Evolutionary conservation across 2,329 filamentous ascomycete species (phyloP).

Genomic region (Verticillium longisporum): DNA sequence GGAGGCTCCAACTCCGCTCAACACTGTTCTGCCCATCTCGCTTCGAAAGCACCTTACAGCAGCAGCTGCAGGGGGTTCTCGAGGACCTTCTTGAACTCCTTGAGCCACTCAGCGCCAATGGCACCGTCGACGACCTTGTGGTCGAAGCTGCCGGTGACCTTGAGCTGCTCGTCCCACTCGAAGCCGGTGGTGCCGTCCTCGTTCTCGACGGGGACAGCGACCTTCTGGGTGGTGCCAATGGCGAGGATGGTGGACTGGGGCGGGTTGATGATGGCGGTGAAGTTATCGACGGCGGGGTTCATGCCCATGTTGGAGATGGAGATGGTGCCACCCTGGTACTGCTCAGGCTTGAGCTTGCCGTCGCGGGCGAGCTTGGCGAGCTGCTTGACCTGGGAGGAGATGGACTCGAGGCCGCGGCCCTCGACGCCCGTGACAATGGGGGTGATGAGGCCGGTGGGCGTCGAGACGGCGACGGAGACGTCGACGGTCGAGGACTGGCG

Average conservation of each 20-base stretch:
- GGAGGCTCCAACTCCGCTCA: not conserved
- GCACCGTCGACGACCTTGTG: slow-evolving; percentile 98
- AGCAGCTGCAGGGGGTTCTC: slow-evolving; percentile 96
- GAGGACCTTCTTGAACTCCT: slow-evolving; percentile 92
- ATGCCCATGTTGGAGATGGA: slow-evolving; percentile 99
- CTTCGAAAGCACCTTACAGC: slow-evolving; percentile 49
- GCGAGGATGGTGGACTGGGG: slow-evolving; percentile 94
- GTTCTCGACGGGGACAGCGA: slow-evolving; percentile 76
- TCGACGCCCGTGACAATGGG: slow-evolving; percentile 91
- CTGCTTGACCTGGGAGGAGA: slow-evolving; percentile 88
- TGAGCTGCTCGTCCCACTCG: slow-evolving; percentile 96
- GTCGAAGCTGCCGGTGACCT: slow-evolving; percentile 92
- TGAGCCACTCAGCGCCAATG: slow-evolving; percentile 93
- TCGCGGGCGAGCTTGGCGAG: slow-evolving; percentile 94
- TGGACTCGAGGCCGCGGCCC: slow-evolving; percentile 76
- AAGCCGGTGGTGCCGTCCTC: slow-evolving; percentile 71
- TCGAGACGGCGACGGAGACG: slow-evolving; percentile 92
- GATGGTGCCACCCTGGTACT: slow-evolving; percentile 98
- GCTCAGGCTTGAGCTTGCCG: slow-evolving; percentile 97
- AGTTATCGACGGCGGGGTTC: slow-evolving; percentile 93
- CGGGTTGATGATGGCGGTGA: slow-evolving; percentile 98
- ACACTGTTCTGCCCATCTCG: not conserved
- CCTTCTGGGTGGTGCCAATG: slow-evolving; percentile 92
- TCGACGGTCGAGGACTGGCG: slow-evolving; percentile 91
- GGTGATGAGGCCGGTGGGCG: slow-evolving; percentile 89